These are phyloP conservation scores for Fraxinus albicans DNA, from an alignment of 305 asterid genomes.

Conservation along the genomic window DNA sequence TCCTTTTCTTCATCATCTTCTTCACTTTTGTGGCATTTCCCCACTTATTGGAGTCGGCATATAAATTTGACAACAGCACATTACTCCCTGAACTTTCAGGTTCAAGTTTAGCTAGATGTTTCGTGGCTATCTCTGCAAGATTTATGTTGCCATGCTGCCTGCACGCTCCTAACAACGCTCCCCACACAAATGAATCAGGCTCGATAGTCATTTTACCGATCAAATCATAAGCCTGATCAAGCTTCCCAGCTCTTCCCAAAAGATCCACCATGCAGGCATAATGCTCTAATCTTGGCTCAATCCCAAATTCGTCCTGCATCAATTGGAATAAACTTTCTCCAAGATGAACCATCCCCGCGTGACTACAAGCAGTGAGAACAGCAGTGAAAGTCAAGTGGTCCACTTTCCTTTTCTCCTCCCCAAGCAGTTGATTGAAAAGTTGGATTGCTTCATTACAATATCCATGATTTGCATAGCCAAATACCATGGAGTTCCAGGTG, in stretches of 20 bases:
- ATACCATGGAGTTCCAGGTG: conserved; percentile 79
- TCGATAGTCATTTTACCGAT: conserved; percentile 49
- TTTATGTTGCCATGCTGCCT: conserved; percentile 47
- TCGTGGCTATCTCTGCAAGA: conserved; percentile 62
- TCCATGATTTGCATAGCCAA: conserved; percentile 76
- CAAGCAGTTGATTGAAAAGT: conserved; percentile 52
- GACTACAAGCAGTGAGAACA: conserved; percentile 65
- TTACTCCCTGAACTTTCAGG: conserved; percentile 62
- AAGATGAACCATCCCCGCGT: conserved; percentile 51
- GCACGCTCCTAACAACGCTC: conserved; percentile 75
- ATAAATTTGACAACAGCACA: conserved; percentile 45
- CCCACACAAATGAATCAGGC: conserved; percentile 72
- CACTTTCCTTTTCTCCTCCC: conserved; percentile 36
- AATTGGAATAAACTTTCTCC: conserved; percentile 51
- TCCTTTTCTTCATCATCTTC: conserved; percentile 55
- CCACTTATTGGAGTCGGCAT: conserved; percentile 51
- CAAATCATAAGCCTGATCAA: conserved; percentile 51
- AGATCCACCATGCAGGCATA: conserved; percentile 76
- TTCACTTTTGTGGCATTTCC: conserved; percentile 48
- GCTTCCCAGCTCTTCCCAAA: conserved; percentile 66
- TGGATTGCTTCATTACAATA: conserved; percentile 50
- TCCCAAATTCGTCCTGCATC: conserved; percentile 55
- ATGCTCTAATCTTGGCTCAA: conserved; percentile 69
- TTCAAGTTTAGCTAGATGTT: conserved; percentile 52
- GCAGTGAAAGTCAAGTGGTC: conserved; percentile 77